phyloP scores from a whole-genome alignment of 805 yeast species.

The Monosporozyma aerobia region DNA sequence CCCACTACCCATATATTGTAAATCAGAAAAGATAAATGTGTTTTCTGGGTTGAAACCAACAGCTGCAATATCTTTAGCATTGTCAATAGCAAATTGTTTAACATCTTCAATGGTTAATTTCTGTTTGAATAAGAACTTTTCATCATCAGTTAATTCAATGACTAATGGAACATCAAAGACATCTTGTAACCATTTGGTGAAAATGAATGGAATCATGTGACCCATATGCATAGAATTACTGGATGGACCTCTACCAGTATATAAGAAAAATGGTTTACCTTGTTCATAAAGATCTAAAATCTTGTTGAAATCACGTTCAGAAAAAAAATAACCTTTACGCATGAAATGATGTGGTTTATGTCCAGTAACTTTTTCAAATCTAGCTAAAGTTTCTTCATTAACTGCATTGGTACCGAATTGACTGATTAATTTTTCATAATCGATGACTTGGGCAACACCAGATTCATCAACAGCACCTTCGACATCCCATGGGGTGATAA shows the following conservation, averaged over 20 bases:
- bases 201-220: constrained; percentile 89
- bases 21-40: constrained; percentile 90
- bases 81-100: constrained; percentile 65
- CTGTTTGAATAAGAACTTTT: constrained; percentile 89
- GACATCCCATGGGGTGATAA: constrained; percentile 96
- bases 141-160: constrained; percentile 92
- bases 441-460: constrained; percentile 83
- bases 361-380: constrained; percentile 81
- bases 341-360: constrained; percentile 83
- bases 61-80: constrained; percentile 87
- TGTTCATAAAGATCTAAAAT: constrained; percentile 86
- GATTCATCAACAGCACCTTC: constrained; percentile 91
- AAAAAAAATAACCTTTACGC: constrained; percentile 85
- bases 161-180: constrained; percentile 95
- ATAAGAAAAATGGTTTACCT: constrained; percentile 89
- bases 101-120: constrained; percentile 84
- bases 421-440: constrained; percentile 77
- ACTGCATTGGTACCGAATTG: constrained; percentile 82
- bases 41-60: constrained; percentile 92
- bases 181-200: constrained; percentile 97
- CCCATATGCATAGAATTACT: constrained; percentile 93
- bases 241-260: constrained; percentile 97
- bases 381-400: constrained; percentile 55
- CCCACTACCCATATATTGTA: constrained; percentile 85
- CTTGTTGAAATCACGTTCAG: constrained; percentile 72